Evolutionary conservation across 2,329 filamentous ascomycete species (phyloP).

Genomic region (Talaromyces islandicus): DNA sequence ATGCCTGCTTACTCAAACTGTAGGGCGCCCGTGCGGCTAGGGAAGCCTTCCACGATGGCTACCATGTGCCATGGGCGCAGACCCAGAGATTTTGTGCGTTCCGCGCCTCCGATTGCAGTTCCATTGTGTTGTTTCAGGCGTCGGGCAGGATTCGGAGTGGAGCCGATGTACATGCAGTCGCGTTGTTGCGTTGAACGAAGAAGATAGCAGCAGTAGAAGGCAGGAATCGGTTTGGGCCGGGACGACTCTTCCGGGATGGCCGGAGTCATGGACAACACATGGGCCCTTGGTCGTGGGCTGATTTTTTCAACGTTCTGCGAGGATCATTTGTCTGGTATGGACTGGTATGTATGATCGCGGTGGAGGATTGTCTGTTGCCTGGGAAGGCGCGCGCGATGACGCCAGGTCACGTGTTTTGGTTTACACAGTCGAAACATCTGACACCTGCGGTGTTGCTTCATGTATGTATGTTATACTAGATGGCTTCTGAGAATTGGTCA

Average conservation of each 20-base stretch:
- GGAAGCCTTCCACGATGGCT: slow-evolving; percentile 79
- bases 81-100: slow-evolving; percentile 60
- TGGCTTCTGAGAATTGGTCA: too few relatives aligned
- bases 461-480: too few relatives aligned
- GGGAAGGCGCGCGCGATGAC: neutral
- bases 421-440: too few relatives aligned
- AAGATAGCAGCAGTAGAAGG: slow-evolving; percentile 90
- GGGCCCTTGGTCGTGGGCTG: too few relatives aligned
- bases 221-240: slow-evolving; percentile 55
- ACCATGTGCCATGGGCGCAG: slow-evolving; percentile 90
- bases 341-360: too few relatives aligned
- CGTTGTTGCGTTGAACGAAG: slow-evolving; percentile 73
- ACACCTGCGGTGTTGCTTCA: too few relatives aligned
- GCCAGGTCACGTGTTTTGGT: neutral
- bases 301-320: too few relatives aligned
- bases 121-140: slow-evolving; percentile 93
- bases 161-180: slow-evolving; percentile 74
- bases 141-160: slow-evolving; percentile 79
- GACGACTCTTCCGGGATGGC: neutral
- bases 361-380: neutral
- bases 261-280: neutral
- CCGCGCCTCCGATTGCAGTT: slow-evolving; percentile 70
- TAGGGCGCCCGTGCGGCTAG: slow-evolving; percentile 75
- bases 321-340: too few relatives aligned
- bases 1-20: slow-evolving; percentile 74